Base-by-base conservation (phyloP, 495 filamentous ascomycete genomes). In the Penicillium longicatenatum region DNA sequence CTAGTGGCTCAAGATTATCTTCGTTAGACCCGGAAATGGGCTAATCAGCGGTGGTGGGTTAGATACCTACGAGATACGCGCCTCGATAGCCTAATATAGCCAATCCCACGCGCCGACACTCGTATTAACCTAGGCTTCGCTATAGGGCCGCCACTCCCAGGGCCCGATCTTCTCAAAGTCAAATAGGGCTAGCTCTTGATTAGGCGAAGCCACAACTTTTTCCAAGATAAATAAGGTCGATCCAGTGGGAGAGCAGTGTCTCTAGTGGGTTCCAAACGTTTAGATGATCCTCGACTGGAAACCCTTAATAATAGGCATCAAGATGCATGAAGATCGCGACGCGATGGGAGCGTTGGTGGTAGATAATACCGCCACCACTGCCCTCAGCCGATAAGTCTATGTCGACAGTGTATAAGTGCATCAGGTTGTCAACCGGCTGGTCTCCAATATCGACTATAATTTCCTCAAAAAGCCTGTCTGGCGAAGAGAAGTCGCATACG, bases 191-290 rank as follows among this genome's bases (percentile, higher is more conserved):
- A 45, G 53, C 48, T 56, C 58, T 61, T 52, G 9, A 52, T 56
- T 19, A 56, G 58, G 58, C 47, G 58, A 56, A 57, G 58, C 58
- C 48, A 56, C 42, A 24, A 59, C 51, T 55, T 76, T 76, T 76
- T 33, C 66, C 68, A 47, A 74, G 37, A 22, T 52, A 60, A 47
- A 74, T 58, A 30, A 70, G 50, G 10, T 59, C 41, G 37, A 73
- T 68, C 71, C 71, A 76, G 48, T 74, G 61, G 49, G 59, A 55
- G 33, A 76, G 65, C 1, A 76, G 45, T 6, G 68, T 76, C 65
- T 76, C 73, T 14, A 76, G 64, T 6, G 73, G 65, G 47, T 67
- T 58, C 69, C 71, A 76, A 17, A 71, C 45, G 17, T 70, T 45
- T 22, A 37, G n/a, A 45, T 56, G 19, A 41, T 30, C 55, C 30